Evolutionary conservation across 805 yeast species (phyloP), one percentile per base, ranked within the genome.

Genomic region (Cyberlindnera japonica): DNA sequence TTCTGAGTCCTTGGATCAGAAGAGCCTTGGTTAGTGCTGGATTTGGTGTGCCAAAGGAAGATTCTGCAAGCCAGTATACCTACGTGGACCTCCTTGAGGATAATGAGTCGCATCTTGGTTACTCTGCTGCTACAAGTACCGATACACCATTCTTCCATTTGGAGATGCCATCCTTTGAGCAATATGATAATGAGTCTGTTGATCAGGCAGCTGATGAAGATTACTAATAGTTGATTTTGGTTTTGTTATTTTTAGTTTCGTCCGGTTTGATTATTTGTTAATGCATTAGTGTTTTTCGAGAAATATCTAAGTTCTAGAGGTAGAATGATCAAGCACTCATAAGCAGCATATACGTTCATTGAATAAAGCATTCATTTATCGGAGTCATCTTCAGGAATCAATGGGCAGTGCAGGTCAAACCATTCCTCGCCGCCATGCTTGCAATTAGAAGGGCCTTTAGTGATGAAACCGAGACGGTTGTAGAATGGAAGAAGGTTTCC

Each of bases 1-100:
- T 90, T 23, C 65, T 84, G 33, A 80, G 84, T 41, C 90, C 91
- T 9, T 90, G 97, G 97, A 77, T 85, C 40, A 79, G 86, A 54
- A 75, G 91, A 56, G 83, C 83, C 5, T 72, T 90, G 50, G 58
- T 83, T 32, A 75, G 78, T 51, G 80, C 81, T 42, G 95, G 95
- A 1, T 88, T 88, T 64, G 95, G 95, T 35, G 67, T 75, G 15
- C 91, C 91, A 28, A 35, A 27, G 13, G 66, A 73, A 12, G 68
- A 71, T 37, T 73, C 68, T 22, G 70, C 38, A 12, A 41, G 43
- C 33, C 42, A 38, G 23, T 39, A 36, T 16, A 43, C 38, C 10
- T 50, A 50, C 54, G 40, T 54, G 40, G 47, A 60, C 43, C 14
- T 62, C 49, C 30, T 42, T 11, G 27, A 43, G 22, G 51, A 50